phyloP scores from a whole-genome alignment of 106 monocot genomes.

The Dendrobium nobile region DNA sequence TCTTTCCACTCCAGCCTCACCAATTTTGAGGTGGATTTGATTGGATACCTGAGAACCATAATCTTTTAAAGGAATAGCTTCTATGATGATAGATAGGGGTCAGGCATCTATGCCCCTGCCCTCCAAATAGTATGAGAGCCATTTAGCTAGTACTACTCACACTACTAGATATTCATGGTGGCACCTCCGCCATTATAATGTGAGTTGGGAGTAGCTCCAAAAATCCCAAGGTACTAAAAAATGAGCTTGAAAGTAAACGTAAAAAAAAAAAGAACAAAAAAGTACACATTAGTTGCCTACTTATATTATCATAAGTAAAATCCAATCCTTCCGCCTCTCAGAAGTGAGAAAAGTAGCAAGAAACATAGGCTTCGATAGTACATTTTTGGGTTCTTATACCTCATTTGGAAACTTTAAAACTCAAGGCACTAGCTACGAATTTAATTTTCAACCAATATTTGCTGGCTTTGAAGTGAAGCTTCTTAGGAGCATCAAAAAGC shows the following conservation, averaged over 20 bases:
- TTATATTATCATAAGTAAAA: no score
- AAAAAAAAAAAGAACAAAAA: no score
- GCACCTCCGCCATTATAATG: background rate
- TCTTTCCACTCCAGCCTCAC: slow-evolving; percentile 13
- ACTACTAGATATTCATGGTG: background rate
- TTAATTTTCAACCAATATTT: no score
- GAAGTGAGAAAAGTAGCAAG: no score
- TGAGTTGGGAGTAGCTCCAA: background rate
- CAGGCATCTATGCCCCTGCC: background rate
- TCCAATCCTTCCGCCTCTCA: no score
- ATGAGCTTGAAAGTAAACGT: background rate
- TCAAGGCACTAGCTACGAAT: no score
- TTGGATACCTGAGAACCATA: slow-evolving; percentile 21
- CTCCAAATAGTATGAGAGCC: background rate
- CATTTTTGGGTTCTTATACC: no score
- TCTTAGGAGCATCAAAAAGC: no score
- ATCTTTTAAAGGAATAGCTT: slow-evolving; percentile 24
- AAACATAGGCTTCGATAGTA: no score
- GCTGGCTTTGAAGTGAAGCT: no score
- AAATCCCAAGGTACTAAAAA: background rate
- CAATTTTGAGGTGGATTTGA: slow-evolving; percentile 14
- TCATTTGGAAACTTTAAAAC: no score
- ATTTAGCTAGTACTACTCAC: background rate
- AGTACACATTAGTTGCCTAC: no score
- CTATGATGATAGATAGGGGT: slow-evolving; percentile 14